A percentile compares a stretch with the other conserved stretches of the same genome.
Conservation (phyloP, 176 grass and related monocot species). For the Dendrocalamus sinicus region DNA sequence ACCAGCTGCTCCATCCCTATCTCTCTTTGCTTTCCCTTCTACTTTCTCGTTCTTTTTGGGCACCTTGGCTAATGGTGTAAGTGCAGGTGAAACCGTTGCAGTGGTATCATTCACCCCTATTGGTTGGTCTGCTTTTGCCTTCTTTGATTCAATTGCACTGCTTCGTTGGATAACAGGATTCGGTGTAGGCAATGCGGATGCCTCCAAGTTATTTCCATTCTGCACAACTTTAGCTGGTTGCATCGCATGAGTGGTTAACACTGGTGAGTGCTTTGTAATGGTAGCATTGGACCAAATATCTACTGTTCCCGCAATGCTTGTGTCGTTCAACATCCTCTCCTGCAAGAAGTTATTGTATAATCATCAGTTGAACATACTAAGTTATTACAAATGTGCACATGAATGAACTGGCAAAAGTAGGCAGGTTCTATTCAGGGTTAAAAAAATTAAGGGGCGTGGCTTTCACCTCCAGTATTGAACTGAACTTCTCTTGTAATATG, state of each 20-base stretch:
- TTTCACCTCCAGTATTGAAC: constrained; percentile 77
- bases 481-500: constrained; percentile 89
- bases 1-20: constrained; percentile 16
- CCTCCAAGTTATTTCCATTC: constrained; percentile 12
- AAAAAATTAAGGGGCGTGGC: neutral
- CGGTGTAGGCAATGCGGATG: constrained; percentile 23
- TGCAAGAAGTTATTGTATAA: constrained; percentile 50
- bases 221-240: constrained; percentile 31
- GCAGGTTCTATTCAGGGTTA: constrained; percentile 14
- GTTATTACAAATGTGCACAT: constrained; percentile 1
- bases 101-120: constrained; percentile 2
- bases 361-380: constrained; percentile 29
- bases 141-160: constrained; percentile 40
- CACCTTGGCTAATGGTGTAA: constrained; percentile 38
- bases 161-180: constrained; percentile 31
- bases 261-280: constrained; percentile 31
- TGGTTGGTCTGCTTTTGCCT: constrained; percentile 34
- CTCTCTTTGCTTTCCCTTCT: constrained; percentile 38
- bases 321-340: constrained; percentile 74
- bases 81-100: constrained; percentile 22
- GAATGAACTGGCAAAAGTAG: neutral
- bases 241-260: neutral
- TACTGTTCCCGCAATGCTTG: constrained; percentile 9
- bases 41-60: constrained; percentile 30
- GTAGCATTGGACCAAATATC: constrained; percentile 28